Evolutionary conservation across 225 moss, liverwort and hornwort genomes (phyloP).

Genomic region (Neckera pumila): DNA sequence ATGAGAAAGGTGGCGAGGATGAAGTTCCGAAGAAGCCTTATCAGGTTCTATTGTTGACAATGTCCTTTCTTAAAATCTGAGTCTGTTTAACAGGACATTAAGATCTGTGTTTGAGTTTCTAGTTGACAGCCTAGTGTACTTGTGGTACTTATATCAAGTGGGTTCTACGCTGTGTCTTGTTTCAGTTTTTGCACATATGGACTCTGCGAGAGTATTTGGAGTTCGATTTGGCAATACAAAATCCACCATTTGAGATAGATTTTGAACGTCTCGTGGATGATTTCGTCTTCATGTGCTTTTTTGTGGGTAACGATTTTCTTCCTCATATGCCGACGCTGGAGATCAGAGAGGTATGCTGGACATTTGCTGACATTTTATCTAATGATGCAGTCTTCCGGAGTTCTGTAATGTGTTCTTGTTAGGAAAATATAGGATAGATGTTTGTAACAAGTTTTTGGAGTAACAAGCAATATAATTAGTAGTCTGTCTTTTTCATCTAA

Average conservation of each 20-base stretch:
- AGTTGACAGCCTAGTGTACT: neutral
- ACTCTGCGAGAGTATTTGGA: conserved; percentile 91
- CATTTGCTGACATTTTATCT: neutral
- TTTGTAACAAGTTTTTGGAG: neutral
- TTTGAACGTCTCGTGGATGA: conserved; percentile 96
- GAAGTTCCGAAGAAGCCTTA: conserved; percentile 67
- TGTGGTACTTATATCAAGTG: neutral
- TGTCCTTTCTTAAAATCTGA: neutral
- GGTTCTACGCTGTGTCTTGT: neutral
- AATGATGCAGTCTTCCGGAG: neutral
- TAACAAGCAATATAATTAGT: neutral
- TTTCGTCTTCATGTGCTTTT: conserved; percentile 99
- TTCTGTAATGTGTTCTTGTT: neutral
- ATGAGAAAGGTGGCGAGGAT: conserved; percentile 83
- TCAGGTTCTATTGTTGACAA: conserved; percentile 44
- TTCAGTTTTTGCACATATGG: conserved; percentile 95
- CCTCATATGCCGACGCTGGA: conserved; percentile 99
- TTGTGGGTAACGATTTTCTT: conserved; percentile 97
- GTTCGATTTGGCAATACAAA: conserved; percentile 62
- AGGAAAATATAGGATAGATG: neutral
- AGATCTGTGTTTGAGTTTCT: neutral
- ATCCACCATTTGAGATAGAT: conserved; percentile 77
- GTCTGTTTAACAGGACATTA: neutral
- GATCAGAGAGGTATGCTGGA: conserved; percentile 72
- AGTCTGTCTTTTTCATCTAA: neutral